A percentile compares a stretch with the other conserved stretches of the same genome.
Evolutionary conservation across 371 early-diverging fungal genomes (phyloP).

Genomic region (Circinella minor): DNA sequence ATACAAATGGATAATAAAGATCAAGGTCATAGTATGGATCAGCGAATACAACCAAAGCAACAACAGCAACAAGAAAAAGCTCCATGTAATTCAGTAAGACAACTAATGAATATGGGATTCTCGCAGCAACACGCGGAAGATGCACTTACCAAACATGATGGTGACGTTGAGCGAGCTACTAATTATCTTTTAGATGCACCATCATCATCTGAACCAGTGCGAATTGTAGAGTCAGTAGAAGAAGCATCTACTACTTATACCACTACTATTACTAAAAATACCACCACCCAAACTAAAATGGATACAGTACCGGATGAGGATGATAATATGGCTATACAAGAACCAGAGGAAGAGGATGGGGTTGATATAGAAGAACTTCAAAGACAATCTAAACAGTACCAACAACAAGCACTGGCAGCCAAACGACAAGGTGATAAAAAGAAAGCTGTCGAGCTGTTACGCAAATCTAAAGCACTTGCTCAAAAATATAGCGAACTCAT

Average conservation of each 20-base stretch:
- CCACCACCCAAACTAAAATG: background rate
- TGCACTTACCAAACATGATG: conserved; percentile 34
- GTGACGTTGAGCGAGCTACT: conserved; percentile 40
- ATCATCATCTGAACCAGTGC: background rate
- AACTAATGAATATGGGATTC: conserved; percentile 43
- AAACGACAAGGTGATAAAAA: conserved; percentile 51
- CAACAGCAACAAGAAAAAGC: background rate
- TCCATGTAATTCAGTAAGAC: conserved; percentile 8
- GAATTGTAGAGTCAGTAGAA: background rate
- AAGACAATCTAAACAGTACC: conserved; percentile 35
- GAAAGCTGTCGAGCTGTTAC: conserved; percentile 38
- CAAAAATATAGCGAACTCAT: conserved; percentile 28
- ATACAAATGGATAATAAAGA: background rate
- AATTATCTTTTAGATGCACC: conserved; percentile 39
- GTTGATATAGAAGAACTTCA: conserved; percentile 27
- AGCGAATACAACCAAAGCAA: background rate
- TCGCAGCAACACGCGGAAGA: conserved; percentile 27
- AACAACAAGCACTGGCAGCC: conserved; percentile 43
- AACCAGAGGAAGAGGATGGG: conserved; percentile 15
- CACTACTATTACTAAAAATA: background rate
- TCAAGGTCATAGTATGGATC: background rate
- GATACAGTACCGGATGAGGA: background rate
- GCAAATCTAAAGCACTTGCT: conserved; percentile 39
- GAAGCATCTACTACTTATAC: background rate
- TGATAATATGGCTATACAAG: background rate